Evolutionary conservation across 306 rosid genomes (phyloP).

Genomic region (Glycine soja): DNA sequence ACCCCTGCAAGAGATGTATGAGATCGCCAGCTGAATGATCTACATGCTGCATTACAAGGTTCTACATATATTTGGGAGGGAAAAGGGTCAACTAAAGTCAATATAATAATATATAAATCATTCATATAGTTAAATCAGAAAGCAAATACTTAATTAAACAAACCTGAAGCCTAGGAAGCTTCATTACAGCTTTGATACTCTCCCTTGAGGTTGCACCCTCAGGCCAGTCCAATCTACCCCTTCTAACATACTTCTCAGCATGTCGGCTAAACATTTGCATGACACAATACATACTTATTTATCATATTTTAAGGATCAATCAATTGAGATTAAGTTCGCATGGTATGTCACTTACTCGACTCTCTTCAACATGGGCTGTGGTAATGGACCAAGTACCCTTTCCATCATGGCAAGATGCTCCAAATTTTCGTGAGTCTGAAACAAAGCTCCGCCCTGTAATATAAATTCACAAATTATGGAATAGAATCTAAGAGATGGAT

Average conservation of each 20-base stretch:
- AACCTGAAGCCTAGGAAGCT: conserved; percentile 93
- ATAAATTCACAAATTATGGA: neutral
- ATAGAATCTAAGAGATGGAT: neutral
- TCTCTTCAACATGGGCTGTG: conserved; percentile 75
- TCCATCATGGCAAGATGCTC: conserved; percentile 99
- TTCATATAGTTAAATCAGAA: neutral
- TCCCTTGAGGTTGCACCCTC: conserved; percentile 90
- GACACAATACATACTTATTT: neutral
- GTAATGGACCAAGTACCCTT: conserved; percentile 80
- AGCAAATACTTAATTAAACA: conserved; percentile 6
- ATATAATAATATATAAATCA: neutral
- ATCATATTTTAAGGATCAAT: neutral
- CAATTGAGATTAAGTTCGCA: neutral
- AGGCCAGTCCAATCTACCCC: conserved; percentile 93
- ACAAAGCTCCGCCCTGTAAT: conserved; percentile 89
- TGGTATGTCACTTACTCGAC: conserved; percentile 65
- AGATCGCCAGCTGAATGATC: conserved; percentile 97
- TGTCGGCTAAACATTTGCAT: conserved; percentile 62
- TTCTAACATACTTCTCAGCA: conserved; percentile 87
- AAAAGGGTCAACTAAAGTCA: neutral
- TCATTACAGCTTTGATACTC: conserved; percentile 85
- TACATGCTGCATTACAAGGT: conserved; percentile 90
- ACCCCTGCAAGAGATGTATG: conserved; percentile 86
- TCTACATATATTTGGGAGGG: conserved; percentile 54
- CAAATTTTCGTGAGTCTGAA: conserved; percentile 94